These are phyloP conservation scores for Alternaria atra DNA, from an alignment of 2,329 filamentous ascomycete species.

Conservation along the genomic window DNA sequence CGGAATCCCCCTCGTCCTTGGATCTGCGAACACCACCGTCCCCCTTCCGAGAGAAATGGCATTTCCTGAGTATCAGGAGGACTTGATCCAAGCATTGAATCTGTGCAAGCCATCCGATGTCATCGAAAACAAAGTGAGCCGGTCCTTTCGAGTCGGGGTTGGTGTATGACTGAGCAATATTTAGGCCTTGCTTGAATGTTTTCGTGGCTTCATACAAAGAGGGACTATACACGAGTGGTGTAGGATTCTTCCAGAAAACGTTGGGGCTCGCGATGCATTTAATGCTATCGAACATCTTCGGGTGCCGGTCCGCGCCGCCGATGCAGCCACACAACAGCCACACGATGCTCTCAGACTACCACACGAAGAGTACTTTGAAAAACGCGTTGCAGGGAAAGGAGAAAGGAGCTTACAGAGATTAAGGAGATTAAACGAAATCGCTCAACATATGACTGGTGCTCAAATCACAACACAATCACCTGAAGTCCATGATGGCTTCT, in stretches of 20 bases:
- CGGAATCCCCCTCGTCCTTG: background rate
- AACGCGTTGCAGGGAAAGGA: too few relatives aligned
- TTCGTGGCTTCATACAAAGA: background rate
- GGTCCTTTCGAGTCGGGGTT: background rate
- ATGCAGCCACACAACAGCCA: background rate
- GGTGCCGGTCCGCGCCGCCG: too few relatives aligned
- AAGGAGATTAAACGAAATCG: too few relatives aligned
- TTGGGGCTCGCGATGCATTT: background rate
- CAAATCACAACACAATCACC: too few relatives aligned
- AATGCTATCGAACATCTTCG: background rate
- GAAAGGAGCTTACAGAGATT: too few relatives aligned
- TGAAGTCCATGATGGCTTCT: too few relatives aligned
- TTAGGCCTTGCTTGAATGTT: background rate
- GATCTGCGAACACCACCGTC: background rate
- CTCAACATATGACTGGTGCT: too few relatives aligned
- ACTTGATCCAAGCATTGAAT: background rate
- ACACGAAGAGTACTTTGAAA: background rate
- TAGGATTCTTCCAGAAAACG: background rate
- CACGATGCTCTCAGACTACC: background rate
- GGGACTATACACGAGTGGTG: constrained; percentile 4
- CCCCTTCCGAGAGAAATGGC: too few relatives aligned
- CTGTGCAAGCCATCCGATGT: background rate
- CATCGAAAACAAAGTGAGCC: background rate
- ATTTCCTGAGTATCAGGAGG: too few relatives aligned
- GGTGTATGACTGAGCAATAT: background rate